Evolutionary conservation across 129 eudicot species (phyloP).

Genomic region (Apium graveolens): DNA sequence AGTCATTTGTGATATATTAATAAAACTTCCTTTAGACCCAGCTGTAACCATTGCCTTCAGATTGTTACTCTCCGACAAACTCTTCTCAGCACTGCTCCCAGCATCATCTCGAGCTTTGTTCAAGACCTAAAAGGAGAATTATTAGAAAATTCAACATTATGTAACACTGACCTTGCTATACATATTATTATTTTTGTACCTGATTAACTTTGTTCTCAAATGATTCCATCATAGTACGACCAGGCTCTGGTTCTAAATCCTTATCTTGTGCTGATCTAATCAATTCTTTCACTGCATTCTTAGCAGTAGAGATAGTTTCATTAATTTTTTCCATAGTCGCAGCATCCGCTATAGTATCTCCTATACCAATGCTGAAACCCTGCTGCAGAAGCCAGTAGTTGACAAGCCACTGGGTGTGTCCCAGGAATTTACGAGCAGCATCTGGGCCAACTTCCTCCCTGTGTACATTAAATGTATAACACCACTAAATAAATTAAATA

Average conservation of each 20-base stretch:
- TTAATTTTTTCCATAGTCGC: conserved; percentile 91
- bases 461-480: conserved; percentile 1
- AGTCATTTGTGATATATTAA: conserved; percentile 97
- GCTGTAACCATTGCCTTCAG: conserved; percentile 99
- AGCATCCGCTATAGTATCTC: conserved; percentile 98
- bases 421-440: conserved; percentile 98
- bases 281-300: conserved; percentile 84
- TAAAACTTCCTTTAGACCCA: conserved; percentile 97
- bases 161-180: not conserved
- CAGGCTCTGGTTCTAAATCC: conserved; percentile 90
- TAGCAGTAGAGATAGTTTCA: conserved; percentile 86
- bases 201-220: conserved; percentile 96
- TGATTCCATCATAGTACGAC: conserved; percentile 97
- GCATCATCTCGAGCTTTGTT: conserved; percentile 99
- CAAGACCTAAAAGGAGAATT: conserved; percentile 48
- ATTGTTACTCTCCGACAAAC: conserved; percentile 93
- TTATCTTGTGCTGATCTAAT: conserved; percentile 76
- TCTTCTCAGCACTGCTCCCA: conserved; percentile 92
- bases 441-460: conserved; percentile 99
- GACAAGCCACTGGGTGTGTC: conserved; percentile 99
- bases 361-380: conserved; percentile 95
- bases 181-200: conserved; percentile 27
- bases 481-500: not conserved
- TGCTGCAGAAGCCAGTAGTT: conserved; percentile 97
- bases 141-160: conserved; percentile 14